A percentile compares a stretch with the other conserved stretches of the same genome.
These are phyloP conservation scores for Asclepias syriaca DNA, from an alignment of 257 asterid genomes.

Conservation along the genomic window DNA sequence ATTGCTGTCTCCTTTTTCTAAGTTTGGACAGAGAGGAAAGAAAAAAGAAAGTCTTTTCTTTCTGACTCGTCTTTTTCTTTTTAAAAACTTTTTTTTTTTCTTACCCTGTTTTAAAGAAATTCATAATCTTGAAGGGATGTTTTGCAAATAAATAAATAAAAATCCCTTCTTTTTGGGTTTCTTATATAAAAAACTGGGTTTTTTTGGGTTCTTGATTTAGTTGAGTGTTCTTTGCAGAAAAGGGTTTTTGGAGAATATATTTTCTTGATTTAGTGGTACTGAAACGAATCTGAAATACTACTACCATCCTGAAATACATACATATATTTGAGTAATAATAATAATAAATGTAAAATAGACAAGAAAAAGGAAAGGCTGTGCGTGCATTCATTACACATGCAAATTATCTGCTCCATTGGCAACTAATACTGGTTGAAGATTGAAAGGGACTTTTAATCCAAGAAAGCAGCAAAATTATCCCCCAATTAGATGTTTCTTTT, in stretches of 20 bases:
- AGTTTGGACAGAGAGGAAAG: neutral
- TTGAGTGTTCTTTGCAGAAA: neutral
- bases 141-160: neutral
- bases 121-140: neutral
- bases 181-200: neutral
- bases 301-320: too few relatives aligned
- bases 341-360: neutral
- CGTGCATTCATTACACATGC: slow-evolving; percentile 8
- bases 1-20: neutral
- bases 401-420: neutral
- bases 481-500: neutral
- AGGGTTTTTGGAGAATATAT: neutral
- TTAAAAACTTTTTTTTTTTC: neutral
- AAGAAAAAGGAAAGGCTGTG: neutral
- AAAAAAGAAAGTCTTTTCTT: neutral
- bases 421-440: neutral
- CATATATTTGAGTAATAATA: neutral
- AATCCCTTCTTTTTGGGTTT: neutral
- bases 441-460: neutral
- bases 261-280: neutral
- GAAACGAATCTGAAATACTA: neutral
- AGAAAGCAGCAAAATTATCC: neutral
- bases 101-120: too few relatives aligned
- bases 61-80: neutral
- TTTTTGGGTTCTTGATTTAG: neutral